Conservation (phyloP, 1,139 yeast species). For the Magnusiomyces ingens region DNA sequence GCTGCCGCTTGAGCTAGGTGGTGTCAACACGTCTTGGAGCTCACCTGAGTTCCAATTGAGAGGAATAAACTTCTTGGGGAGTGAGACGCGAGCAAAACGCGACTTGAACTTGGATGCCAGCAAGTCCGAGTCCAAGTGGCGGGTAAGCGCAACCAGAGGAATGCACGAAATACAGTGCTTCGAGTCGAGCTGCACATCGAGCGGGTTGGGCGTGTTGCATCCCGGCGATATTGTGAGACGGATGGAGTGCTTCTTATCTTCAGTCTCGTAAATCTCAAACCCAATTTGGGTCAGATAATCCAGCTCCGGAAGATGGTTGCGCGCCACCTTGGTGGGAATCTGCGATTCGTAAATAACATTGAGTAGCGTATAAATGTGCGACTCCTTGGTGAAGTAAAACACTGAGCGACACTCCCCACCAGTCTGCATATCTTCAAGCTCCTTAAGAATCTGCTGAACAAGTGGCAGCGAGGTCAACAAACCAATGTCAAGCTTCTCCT, state of each 20-base stretch:
- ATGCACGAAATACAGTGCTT: slow-evolving; percentile 96
- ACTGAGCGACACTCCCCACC: slow-evolving; percentile 48
- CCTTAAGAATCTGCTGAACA: slow-evolving; percentile 78
- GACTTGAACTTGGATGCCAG: slow-evolving; percentile 76
- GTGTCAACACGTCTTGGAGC: neutral
- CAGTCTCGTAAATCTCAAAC: slow-evolving; percentile 83
- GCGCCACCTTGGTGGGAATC: slow-evolving; percentile 85
- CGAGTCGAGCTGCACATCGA: slow-evolving; percentile 92
- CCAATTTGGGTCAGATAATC: slow-evolving; percentile 93
- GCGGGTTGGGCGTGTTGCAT: slow-evolving; percentile 94
- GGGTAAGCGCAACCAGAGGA: slow-evolving; percentile 80
- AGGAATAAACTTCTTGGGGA: slow-evolving; percentile 58
- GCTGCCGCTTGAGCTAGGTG: neutral
- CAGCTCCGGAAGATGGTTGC: slow-evolving; percentile 92
- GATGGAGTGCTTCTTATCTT: slow-evolving; percentile 70
- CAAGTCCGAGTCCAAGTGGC: slow-evolving; percentile 88
- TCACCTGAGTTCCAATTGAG: slow-evolving; percentile 22
- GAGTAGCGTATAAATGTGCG: slow-evolving; percentile 88
- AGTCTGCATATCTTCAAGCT: slow-evolving; percentile 77
- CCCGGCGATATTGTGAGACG: slow-evolving; percentile 92
- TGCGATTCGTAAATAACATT: slow-evolving; percentile 92
- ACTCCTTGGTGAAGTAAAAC: slow-evolving; percentile 92
- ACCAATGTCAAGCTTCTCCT: slow-evolving; percentile 94
- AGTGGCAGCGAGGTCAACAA: slow-evolving; percentile 88
- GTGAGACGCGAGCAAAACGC: slow-evolving; percentile 75